These are phyloP conservation scores for Pulveroboletus sp. DNA, from an alignment of 768 basidiomycete genomes.

Conservation along the genomic window DNA sequence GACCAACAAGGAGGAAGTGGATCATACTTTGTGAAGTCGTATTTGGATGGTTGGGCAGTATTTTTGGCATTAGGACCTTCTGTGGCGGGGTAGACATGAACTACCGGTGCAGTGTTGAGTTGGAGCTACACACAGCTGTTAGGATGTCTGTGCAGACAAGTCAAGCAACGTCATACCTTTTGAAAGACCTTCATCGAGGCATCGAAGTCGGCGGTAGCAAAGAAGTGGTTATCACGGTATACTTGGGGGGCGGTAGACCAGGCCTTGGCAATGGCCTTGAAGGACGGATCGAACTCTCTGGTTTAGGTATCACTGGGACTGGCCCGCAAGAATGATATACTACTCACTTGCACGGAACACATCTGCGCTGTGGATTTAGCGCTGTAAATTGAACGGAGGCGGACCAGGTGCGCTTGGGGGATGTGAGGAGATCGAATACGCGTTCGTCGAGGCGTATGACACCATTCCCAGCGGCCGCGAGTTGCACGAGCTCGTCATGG, in stretches of 20 bases:
- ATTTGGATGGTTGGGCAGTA: conserved; percentile 52
- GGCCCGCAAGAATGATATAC: neutral
- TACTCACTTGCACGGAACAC: conserved; percentile 87
- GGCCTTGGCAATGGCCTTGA: conserved; percentile 75
- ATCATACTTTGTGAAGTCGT: conserved; percentile 72
- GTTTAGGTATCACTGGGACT: neutral
- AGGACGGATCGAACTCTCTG: conserved; percentile 85
- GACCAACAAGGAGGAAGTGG: neutral
- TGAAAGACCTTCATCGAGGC: conserved; percentile 72
- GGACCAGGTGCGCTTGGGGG: conserved; percentile 78
- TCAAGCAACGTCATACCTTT: conserved; percentile 46
- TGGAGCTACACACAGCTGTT: conserved; percentile 54
- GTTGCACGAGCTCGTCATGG: conserved; percentile 57
- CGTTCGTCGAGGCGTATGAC: conserved; percentile 74
- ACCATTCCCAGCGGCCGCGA: conserved; percentile 71
- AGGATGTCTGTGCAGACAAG: neutral
- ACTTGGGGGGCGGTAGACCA: conserved; percentile 62
- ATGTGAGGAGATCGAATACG: conserved; percentile 72
- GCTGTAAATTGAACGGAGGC: conserved; percentile 89
- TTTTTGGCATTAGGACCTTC: conserved; percentile 63
- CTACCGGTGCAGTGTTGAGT: conserved; percentile 78
- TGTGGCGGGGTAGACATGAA: conserved; percentile 68
- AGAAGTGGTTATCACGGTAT: conserved; percentile 83
- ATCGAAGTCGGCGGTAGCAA: conserved; percentile 87
- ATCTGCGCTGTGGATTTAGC: conserved; percentile 72